Evolutionary conservation across 1,139 yeast genomes (phyloP).

Genomic region (Geotrichum armillariae): DNA sequence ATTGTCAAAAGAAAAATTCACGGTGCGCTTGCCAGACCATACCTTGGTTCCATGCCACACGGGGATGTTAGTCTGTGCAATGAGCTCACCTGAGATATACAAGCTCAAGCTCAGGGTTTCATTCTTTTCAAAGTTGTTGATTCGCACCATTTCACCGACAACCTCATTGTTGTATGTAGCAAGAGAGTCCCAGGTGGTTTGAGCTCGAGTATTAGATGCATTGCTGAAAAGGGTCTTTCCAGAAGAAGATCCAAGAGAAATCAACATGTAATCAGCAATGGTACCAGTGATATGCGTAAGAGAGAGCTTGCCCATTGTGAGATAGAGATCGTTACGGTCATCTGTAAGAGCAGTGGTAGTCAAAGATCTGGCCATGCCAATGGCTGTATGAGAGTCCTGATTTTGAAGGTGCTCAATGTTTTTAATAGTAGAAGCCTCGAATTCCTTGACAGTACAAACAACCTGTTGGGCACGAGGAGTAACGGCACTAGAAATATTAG

Average conservation of each 20-base stretch:
- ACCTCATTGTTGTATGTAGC: conserved; percentile 74
- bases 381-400: conserved; percentile 36
- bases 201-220: conserved; percentile 63
- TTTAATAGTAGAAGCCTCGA: conserved; percentile 53
- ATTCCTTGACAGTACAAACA: conserved; percentile 71
- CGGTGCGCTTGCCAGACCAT: conserved; percentile 31
- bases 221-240: conserved; percentile 45
- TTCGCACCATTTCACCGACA: conserved; percentile 66
- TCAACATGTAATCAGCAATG: conserved; percentile 28
- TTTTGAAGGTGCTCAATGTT: conserved; percentile 45
- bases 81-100: conserved; percentile 60
- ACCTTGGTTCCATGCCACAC: conserved; percentile 35
- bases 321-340: conserved; percentile 33
- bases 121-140: conserved; percentile 55
- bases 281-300: conserved; percentile 27
- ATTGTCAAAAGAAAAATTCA: conserved; percentile 30
- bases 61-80: conserved; percentile 52
- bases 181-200: conserved; percentile 68
- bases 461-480: conserved; percentile 80
- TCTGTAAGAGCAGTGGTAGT: conserved; percentile 32
- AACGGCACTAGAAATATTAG: conserved; percentile 42
- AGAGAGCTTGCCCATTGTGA: conserved; percentile 32
- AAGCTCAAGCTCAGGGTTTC: conserved; percentile 61
- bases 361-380: conserved; percentile 33
- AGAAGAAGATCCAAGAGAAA: conserved; percentile 30